These are phyloP conservation scores for Coemansia sp. DNA, from an alignment of 192 early-diverging fungal genomes.

Conservation along the genomic window DNA sequence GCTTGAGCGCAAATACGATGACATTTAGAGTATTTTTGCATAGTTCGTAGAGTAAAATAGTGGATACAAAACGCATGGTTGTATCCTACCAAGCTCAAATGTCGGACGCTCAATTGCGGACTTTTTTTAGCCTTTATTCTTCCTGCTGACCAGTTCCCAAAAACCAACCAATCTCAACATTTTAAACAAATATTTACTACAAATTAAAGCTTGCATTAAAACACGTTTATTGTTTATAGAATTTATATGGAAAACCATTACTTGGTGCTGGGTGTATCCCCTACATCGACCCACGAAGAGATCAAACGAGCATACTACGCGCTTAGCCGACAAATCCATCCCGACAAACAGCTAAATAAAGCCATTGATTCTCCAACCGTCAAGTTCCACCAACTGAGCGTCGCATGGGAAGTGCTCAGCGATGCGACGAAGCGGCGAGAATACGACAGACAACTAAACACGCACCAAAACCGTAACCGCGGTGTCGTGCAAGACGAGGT, in stretches of 20 bases:
- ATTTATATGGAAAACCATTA: constrained; percentile 24
- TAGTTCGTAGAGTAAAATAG: no score
- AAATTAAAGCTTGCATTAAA: not conserved
- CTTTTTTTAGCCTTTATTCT: not conserved
- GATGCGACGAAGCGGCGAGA: constrained; percentile 22
- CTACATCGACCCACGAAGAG: constrained; percentile 22
- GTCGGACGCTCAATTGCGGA: no score
- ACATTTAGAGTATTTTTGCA: constrained; percentile 6
- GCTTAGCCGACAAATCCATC: constrained; percentile 34
- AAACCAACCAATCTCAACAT: not conserved
- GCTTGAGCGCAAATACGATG: constrained; percentile 34
- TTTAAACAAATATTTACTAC: not conserved
- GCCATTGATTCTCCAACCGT: not conserved
- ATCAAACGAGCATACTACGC: constrained; percentile 46
- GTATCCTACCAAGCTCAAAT: no score
- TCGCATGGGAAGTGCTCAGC: constrained; percentile 45
- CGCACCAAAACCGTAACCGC: constrained; percentile 12
- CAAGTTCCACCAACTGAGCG: constrained; percentile 40
- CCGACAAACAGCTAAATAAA: constrained; percentile 24
- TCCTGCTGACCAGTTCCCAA: not conserved
- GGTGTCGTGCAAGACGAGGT: constrained; percentile 71
- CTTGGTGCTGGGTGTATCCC: constrained; percentile 15
- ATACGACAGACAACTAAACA: constrained; percentile 24
- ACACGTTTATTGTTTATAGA: not conserved
- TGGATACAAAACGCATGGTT: no score